Evolutionary conservation across 106 monocot genomes (phyloP).

Genomic region (Gastrodia elata): DNA sequence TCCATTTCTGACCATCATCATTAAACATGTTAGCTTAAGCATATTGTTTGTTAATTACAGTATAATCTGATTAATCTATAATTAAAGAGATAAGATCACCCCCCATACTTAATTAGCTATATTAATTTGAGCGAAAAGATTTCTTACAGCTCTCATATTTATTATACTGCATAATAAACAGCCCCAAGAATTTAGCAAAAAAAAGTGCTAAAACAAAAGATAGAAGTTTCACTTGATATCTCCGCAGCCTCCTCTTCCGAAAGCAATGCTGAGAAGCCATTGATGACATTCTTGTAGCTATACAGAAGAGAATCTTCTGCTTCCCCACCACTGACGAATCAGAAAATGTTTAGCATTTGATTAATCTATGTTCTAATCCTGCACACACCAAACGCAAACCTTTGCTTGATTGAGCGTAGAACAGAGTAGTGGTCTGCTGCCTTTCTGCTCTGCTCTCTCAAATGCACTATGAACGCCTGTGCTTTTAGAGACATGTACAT

Average conservation of each 20-base stretch:
- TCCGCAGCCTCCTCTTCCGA: constrained; percentile 48
- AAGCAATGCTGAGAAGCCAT: constrained; percentile 73
- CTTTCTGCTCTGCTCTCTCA: constrained; percentile 4
- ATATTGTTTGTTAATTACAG: too few relatives aligned
- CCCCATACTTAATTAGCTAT: background rate
- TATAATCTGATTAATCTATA: background rate
- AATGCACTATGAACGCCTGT: constrained; percentile 17
- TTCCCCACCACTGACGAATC: constrained; percentile 31
- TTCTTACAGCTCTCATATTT: background rate
- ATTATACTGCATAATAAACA: too few relatives aligned
- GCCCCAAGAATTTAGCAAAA: too few relatives aligned
- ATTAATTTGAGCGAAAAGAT: background rate
- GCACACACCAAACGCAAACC: constrained; percentile 1
- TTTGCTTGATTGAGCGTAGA: constrained; percentile 17
- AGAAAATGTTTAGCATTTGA: background rate
- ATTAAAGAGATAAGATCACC: too few relatives aligned
- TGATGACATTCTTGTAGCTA: constrained; percentile 75
- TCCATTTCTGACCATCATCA: constrained; percentile 31
- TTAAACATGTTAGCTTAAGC: background rate
- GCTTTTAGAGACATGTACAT: background rate
- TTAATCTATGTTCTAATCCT: background rate
- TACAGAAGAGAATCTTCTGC: constrained; percentile 51
- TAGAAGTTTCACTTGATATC: constrained; percentile 38
- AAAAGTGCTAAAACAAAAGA: too few relatives aligned
- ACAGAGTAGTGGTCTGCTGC: constrained; percentile 14